Evolutionary conservation across 2,329 filamentous ascomycete genomes (phyloP), one percentile per base, ranked within the genome.

Genomic region (Chaetoscypha palmicola): DNA sequence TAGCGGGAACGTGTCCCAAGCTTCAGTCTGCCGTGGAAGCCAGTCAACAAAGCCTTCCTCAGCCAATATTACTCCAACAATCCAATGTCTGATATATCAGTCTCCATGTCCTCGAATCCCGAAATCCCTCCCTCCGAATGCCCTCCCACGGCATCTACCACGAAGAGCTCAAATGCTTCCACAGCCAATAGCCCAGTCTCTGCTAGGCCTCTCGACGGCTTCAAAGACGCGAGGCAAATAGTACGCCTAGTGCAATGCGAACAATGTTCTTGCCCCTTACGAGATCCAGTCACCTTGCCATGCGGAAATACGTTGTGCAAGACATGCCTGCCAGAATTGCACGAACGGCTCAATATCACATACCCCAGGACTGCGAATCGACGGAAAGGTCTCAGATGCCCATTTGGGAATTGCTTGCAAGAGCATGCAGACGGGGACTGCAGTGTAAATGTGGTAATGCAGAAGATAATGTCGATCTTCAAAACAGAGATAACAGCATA

Each of bases 261-360:
- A 9, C 68, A 75, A 50, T 95, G 90, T 63, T 86, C 81, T 3
- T 69, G 68, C 33, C 81, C 83, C 1, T 68, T 92, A 22, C 70
- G 66, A 35, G 71, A 77, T 7, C 86, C 89, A 4, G 72, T 88
- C 45, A 85, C 85, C 0, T 68, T 95, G 3, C 88, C 89, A 4
- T 96, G 90, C 61, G 88, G 89, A 21, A 78, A 83, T 58, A 82
- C 81, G 9, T 64, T 94, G 9, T 96, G 90, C 66, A 79, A 75
- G 57, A 63, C 64, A 38, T 96, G 90, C 63, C 66, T 94, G 1
- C 89, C 89, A 1, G 65, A 76, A 36, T 66, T 79, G 2, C 76
- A 82, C 55, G 62, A 71, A 12, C 76, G 88, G 34, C 68, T 69
- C 37, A 79, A 86, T 49, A 85, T 94, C 46, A 83, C 86, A 2